Evolutionary conservation across 257 asterid species (phyloP), one percentile per base, ranked within the genome.

Genomic region (Scutellaria barbata): DNA sequence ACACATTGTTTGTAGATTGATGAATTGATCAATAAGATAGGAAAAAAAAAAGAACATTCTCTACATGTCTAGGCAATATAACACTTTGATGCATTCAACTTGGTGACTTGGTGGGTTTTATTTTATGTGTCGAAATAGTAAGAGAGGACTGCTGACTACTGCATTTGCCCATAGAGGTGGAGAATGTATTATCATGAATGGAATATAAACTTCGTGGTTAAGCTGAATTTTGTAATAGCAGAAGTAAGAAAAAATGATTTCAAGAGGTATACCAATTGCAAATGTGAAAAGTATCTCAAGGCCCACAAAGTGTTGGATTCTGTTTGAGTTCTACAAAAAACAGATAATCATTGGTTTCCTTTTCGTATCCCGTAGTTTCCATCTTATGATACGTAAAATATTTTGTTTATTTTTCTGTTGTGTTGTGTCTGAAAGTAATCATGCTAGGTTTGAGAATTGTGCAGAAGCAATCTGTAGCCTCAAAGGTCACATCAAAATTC

Each of bases 391-490:
- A 55, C 22, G 57, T 25, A 1, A 16, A 37, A 33, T 62, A 10
- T 51, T 63, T 35, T 59, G 53, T 53, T 22, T 40, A 41, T 63
- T 22, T 53, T 52, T 54, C 58, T 47, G 41, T 54, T 37, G 12
- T 9, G 11, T 58, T 43, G 20, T 46, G 30, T 50, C 60, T 46
- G 37, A 47, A 47, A 10, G 69, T 60, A 70, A 39, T 61, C 17
- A 3, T 18, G 18, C 18, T 30, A 5, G 37, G 41, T 46, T 4
- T 7, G 63, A 35, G 47, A 17, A 48, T 47, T 56, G 54, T 12
- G 56, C 53, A 22, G 52, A 22, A 22, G 40, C 22, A 63, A 18
- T 63, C 10, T 42, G 33, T 46, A 10, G 33, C 10, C 70, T 16
- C 33, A 43, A 53, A 63, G 35, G 12, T 43, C 48, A 57, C 17